Conservation (phyloP, 2,329 filamentous ascomycete species). For the Trichoderma sp. region DNA sequence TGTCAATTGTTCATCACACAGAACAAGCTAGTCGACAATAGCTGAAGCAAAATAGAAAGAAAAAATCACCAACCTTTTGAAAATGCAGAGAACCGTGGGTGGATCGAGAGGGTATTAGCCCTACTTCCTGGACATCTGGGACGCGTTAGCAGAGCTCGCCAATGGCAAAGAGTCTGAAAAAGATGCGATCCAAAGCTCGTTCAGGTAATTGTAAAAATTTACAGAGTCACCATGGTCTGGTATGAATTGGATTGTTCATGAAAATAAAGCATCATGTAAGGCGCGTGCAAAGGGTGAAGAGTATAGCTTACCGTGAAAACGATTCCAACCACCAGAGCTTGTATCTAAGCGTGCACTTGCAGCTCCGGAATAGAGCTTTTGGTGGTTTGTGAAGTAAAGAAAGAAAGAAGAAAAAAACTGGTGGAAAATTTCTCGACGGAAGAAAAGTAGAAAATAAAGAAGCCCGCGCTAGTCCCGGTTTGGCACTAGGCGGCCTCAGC, state of each 20-base stretch:
- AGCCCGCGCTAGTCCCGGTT: constrained; percentile 28
- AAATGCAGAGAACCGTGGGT: not conserved
- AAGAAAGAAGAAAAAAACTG: constrained; percentile 22
- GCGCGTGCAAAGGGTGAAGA: constrained; percentile 18
- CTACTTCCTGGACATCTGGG: constrained; percentile 4
- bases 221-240: constrained; percentile 53
- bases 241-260: constrained; percentile 65
- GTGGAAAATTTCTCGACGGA: constrained; percentile 26
- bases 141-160: constrained; percentile 23
- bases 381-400: constrained; percentile 22
- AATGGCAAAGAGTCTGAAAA: not conserved
- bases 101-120: not conserved
- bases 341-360: constrained; percentile 25
- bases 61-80: constrained; percentile 48
- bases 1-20: constrained; percentile 61
- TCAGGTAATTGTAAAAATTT: constrained; percentile 56
- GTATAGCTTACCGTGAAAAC: constrained; percentile 19
- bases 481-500: constrained; percentile 21
- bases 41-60: constrained; percentile 8
- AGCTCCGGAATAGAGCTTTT: constrained; percentile 7
- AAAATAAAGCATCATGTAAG: constrained; percentile 35
- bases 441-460: constrained; percentile 26
- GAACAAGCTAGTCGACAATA: constrained; percentile 31
- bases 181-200: constrained; percentile 36
- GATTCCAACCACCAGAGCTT: constrained; percentile 15